Evolutionary conservation across 768 basidiomycete genomes (phyloP), one percentile per base, ranked within the genome.

Genomic region (Dioszegia aurantiaca): DNA sequence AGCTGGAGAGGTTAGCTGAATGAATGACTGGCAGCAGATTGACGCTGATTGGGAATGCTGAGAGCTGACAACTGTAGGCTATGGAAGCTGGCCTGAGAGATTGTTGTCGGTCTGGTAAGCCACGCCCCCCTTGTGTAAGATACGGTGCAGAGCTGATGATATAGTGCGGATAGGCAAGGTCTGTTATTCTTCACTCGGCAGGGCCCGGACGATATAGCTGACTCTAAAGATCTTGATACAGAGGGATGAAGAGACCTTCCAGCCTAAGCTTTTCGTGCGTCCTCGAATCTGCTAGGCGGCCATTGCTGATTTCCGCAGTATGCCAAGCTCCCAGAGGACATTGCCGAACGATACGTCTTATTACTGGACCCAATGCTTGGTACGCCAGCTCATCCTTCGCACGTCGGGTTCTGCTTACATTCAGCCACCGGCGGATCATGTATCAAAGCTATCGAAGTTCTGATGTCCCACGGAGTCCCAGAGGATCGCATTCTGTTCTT

Each of bases 21-120:
- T 52, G 17, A 3, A 11, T 9, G 1, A 37, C 30, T 41, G n/a
- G n/a, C n/a, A 37, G 51, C 5, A 10, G 17, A 31, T 11, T 6
- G 24, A 31, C 33, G 30, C 9, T 41, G n/a, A n/a, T n/a, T n/a
- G n/a, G n/a, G n/a, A n/a, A n/a, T n/a, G n/a, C n/a, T n/a, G n/a
- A n/a, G 17, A 27, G 44, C 14, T 39, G 14, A 47, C 26, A 26
- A 36, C 4, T 21, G 28, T n/a, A 91, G 88, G 91, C 93, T 1
- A 99, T 99, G 94, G 94, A 99, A 78, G 90, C 89, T 12, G 95
- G 94, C 37, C 80, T 99, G 61, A 82, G 94, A 41, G 94, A 97
- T 77, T 94, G 97, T 37, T 97, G 93, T 79, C 83, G 94, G 66
- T 74, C 73, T 43, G 74, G 74, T 72, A 41, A 69, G 74, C 58